Evolutionary conservation across 257 asterid species (phyloP), one percentile per base, ranked within the genome.

Genomic region (Ophiorrhiza pumila): DNA sequence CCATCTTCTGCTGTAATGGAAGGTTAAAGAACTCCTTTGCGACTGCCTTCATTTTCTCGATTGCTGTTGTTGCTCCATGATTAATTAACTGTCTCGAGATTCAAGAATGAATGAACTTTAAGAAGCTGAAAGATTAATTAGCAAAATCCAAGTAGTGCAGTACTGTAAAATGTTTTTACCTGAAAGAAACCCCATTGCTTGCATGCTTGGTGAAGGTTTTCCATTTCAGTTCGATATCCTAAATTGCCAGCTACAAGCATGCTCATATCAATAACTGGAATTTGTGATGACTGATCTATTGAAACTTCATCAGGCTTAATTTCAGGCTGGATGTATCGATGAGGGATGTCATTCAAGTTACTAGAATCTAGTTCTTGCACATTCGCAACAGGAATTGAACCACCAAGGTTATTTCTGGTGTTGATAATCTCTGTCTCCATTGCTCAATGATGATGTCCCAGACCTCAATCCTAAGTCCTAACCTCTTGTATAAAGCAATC

Each of bases 41-140:
- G 17, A 45, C 85, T 22, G 9, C 53, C 69, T 83, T 78, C 85
- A 83, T 83, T 66, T 81, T 78, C 62, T 83, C 79, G n/a, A 83
- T 73, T 56, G 63, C 78, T 68, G 65, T 39, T 6, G 46, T 60
- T 14, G 73, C 79, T 32, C 79, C 83, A 67, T 81, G 85, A 73
- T 81, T 74, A 0, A 66, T 80, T 68, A 83, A 59, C 87, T 83
- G 58, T 42, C 55, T 4, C 22, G n/a, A 49, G 55, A 14, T 14
- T 18, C n/a, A 49, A 49, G 14, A 2, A 14, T 1, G 55, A 14
- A 49, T 17, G 55, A 49, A 1, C 17, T n/a, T n/a, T n/a, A n/a
- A n/a, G n/a, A n/a, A n/a, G n/a, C n/a, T n/a, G n/a, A n/a, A n/a
- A n/a, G n/a, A n/a, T n/a, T n/a, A n/a, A n/a, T n/a, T n/a, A n/a